Conservation (phyloP, 176 grass and related monocot genomes). For the Triticum turgidum region DNA sequence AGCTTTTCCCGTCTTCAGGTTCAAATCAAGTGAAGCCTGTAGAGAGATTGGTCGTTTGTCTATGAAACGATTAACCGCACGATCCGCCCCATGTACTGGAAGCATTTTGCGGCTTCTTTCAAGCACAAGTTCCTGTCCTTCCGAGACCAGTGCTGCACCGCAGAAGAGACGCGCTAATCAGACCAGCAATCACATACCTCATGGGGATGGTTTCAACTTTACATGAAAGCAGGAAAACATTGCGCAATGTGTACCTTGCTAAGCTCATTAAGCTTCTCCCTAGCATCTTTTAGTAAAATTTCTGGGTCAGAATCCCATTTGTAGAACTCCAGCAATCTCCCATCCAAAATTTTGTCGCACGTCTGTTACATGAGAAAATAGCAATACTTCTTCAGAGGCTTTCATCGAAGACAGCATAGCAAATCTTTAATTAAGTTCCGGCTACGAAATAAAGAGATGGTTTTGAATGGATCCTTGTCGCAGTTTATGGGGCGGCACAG, state of each 20-base stretch:
- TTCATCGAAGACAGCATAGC: not conserved
- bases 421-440: not conserved
- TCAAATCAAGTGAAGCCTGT: not conserved
- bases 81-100: constrained; percentile 65
- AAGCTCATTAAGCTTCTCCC: constrained; percentile 78
- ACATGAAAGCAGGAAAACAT: not conserved
- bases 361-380: constrained; percentile 45
- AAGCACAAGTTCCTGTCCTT: constrained; percentile 82
- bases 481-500: not conserved
- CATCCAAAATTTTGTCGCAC: constrained; percentile 62
- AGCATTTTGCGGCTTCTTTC: constrained; percentile 79
- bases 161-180: constrained; percentile 7
- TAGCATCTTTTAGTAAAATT: constrained; percentile 61
- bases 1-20: constrained; percentile 6
- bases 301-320: constrained; percentile 82
- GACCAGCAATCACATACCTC: constrained; percentile 5
- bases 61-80: constrained; percentile 72
- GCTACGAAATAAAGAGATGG: not conserved
- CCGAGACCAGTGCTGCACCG: constrained; percentile 81
- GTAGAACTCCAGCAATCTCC: constrained; percentile 80
- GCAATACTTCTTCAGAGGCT: not conserved
- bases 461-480: not conserved
- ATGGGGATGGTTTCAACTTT: not conserved
- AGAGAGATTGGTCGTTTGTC: not conserved
- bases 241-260: constrained; percentile 52